These are phyloP conservation scores for Lodderomyces jiufengensis DNA, from an alignment of 1,139 yeast genomes.

Conservation along the genomic window DNA sequence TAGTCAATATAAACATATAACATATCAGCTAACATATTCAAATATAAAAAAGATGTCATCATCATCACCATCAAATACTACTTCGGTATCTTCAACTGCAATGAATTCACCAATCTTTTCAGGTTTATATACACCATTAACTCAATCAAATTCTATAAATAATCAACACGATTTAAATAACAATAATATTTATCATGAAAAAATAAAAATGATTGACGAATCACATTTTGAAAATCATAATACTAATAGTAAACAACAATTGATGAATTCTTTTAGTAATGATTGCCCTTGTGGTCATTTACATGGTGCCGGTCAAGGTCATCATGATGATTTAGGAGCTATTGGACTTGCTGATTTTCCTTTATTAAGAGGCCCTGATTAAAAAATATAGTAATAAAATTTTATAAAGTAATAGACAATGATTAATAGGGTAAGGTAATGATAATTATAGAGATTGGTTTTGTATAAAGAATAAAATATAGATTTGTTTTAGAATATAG, in stretches of 20 bases:
- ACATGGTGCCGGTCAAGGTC: slow-evolving; percentile 35
- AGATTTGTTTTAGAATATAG: too few species aligned
- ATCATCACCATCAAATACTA: neutral
- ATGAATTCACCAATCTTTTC: slow-evolving; percentile 1
- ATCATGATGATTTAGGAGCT: slow-evolving; percentile 27
- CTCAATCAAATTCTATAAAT: slow-evolving; percentile 12
- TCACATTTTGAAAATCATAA: neutral
- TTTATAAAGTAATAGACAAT: neutral
- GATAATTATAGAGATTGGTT: too few species aligned
- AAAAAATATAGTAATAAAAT: slow-evolving; percentile 1
- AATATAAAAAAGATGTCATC: slow-evolving; percentile 2
- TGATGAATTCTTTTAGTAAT: slow-evolving; percentile 5
- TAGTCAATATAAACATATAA: too few species aligned
- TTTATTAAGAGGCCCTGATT: slow-evolving; percentile 35
- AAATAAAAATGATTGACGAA: neutral
- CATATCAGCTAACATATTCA: too few species aligned
- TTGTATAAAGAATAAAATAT: too few species aligned
- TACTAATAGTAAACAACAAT: neutral
- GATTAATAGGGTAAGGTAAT: too few species aligned
- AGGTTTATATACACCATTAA: slow-evolving; percentile 14
- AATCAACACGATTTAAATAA: neutral
- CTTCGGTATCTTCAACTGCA: neutral
- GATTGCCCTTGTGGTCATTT: slow-evolving; percentile 35
- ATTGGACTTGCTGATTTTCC: slow-evolving; percentile 27
- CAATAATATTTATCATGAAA: neutral